Conservation (phyloP, 129 eudicot genomes). For the Centrapalus pauciflorus region DNA sequence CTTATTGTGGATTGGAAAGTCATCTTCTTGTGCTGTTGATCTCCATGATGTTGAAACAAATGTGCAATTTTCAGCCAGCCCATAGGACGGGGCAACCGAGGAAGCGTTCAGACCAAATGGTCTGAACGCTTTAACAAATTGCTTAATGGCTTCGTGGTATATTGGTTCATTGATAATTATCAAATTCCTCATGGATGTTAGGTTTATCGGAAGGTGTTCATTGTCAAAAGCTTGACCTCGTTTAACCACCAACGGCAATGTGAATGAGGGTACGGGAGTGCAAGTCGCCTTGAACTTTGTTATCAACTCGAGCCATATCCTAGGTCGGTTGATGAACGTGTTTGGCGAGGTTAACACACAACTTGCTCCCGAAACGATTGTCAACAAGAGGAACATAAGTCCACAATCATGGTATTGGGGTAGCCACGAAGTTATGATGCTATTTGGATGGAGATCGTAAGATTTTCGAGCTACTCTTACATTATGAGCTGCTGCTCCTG, state of each 20-base stretch:
- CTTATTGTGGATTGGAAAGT: constrained; percentile 41
- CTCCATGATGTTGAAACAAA: constrained; percentile 85
- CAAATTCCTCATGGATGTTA: constrained; percentile 54
- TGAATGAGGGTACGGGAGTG: constrained; percentile 76
- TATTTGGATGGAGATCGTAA: constrained; percentile 62
- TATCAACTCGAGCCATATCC: constrained; percentile 83
- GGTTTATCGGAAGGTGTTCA: constrained; percentile 30
- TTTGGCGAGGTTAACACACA: constrained; percentile 63
- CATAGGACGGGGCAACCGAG: constrained; percentile 66
- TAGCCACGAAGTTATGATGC: constrained; percentile 66
- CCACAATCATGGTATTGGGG: constrained; percentile 95
- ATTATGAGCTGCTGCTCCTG: constrained; percentile 86
- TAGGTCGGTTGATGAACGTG: constrained; percentile 57
- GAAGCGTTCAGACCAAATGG: constrained; percentile 52
- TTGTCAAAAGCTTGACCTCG: constrained; percentile 43
- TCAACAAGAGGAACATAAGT: constrained; percentile 66
- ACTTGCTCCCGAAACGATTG: constrained; percentile 72
- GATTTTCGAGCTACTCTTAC: constrained; percentile 64
- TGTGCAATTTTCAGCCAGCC: constrained; percentile 78
- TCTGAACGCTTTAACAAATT: constrained; percentile 42
- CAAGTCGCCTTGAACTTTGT: constrained; percentile 65
- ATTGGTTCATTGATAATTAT: constrained; percentile 80
- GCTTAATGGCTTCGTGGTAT: constrained; percentile 44
- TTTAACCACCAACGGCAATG: constrained; percentile 64
- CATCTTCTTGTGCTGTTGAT: constrained; percentile 19